Base-by-base conservation (phyloP, 139 green algal species). In the Protoeuglena noctilucae region DNA sequence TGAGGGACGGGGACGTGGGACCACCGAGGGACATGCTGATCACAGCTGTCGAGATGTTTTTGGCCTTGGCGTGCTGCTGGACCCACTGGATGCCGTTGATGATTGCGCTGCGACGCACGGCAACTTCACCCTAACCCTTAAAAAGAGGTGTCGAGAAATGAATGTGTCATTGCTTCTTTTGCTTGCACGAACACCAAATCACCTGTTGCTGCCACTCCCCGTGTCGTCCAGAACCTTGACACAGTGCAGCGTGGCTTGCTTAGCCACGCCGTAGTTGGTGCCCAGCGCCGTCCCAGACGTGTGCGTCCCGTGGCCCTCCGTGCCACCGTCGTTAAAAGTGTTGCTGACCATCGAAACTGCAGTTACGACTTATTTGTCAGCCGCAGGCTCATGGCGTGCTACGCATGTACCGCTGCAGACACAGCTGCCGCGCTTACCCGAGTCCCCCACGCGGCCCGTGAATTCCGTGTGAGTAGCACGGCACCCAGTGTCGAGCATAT, bases 291-390 rank as follows among this genome's bases (percentile, higher is more conserved):
- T 60, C 17, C 53, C 53, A 52, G 53, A 25, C 19, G 26, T 53
- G 53, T 60, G 53, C 26, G 53, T 60, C 4, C 53, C 53, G 40
- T 60, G 53, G 18, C 53, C 53, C 22, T 60, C 19, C n/a, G 49
- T 55, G 21, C 24, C 49, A 41, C 49, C 23, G 23, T 14, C 18
- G 18, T 19, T 21, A 48, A 48, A 18, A 48, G 18, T 48, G 40
- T 48, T 21, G 18, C n/a, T n/a, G n/a, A n/a, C n/a, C n/a, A n/a
- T n/a, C n/a, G n/a, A n/a, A n/a, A n/a, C n/a, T n/a, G n/a, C n/a
- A n/a, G n/a, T n/a, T n/a, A n/a, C n/a, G n/a, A n/a, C n/a, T n/a
- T n/a, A n/a, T n/a, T n/a, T n/a, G n/a, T n/a, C n/a, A n/a, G n/a
- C n/a, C n/a, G n/a, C n/a, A n/a, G n/a, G n/a, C n/a, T n/a, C n/a